Evolutionary conservation across 2,329 filamentous ascomycete species (phyloP), one percentile per base, ranked within the genome.

Genomic region (Hypomyces rosellus): DNA sequence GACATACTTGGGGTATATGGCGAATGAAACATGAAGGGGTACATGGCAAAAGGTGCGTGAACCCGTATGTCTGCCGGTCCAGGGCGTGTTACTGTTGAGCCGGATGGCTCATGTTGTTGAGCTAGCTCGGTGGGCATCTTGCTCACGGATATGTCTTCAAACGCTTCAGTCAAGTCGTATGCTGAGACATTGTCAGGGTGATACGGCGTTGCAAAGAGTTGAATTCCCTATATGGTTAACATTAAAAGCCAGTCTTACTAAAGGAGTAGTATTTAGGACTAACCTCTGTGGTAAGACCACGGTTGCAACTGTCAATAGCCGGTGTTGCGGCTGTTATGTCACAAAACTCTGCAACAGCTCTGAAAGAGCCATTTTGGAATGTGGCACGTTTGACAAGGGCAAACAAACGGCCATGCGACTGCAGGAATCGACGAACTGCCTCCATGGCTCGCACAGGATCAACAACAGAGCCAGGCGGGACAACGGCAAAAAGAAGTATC

Each of bases 261-360:
- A 16, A 3, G 14, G 30, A 14, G 20, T 5, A 33, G 47, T 47
- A 22, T 20, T 16, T 3, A 37, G 6, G 1, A 52, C 60, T 57
- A 53, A 68, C 67, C 49, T 66, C 59, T 0, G 54, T 38, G 9
- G 55, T 57, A 4, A 59, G 44, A 6, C 57, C 53, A 18, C 54
- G 54, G 14, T 56, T 57, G 41, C 72, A 69, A 50, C 65, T 67
- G 7, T 67, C 59, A 3, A 73, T 64, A 5, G 74, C 73, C 4
- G 59, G 58, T 14, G 69, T 42, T 9, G 75, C 74, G 46, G 71
- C 62, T 2, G 71, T 68, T 18, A 70, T 65, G 53, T 82, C 77
- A 47, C 72, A 74, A 51, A 75, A 83, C 57, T 83, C 79, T 2
- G 74, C 72, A 43, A 79, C 63, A 7, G 75, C 74, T 48, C 67